Evolutionary conservation across 2,329 filamentous ascomycete genomes (phyloP), one percentile per base, ranked within the genome.

Genomic region (Xenoacremonium recifei): DNA sequence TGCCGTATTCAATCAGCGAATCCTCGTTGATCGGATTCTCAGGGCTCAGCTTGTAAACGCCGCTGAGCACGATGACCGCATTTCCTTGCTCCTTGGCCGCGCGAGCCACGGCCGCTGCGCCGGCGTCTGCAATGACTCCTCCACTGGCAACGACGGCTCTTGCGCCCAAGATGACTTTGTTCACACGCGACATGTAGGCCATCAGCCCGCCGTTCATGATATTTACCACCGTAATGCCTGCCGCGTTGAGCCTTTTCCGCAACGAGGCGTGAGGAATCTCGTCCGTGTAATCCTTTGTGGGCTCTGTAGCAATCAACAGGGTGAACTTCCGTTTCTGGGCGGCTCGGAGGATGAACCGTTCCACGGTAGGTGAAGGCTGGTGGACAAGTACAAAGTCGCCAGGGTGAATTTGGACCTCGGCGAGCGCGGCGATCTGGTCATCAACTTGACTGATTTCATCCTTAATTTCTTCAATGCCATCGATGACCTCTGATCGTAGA

Each of bases 371-470:
- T 1, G 89, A 92, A 2, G 90, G 89, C 33, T 88, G 87, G 63
- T 96, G 85, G 7, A 91, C 91, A 48, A 99, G 80, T 49, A 99
- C 88, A 55, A 91, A 86, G 65, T 99, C 92, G 60, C 92, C 90
- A 1, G 89, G 87, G 62, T 95, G 89, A 50, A 99, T 95, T 65
- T 96, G 88, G 35, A 95, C 88, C 49, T 95, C 85, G 3, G 91
- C 88, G 51, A 90, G 87, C 17, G 83, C 82, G 2, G 92, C 88
- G 55, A 99, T 95, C 66, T 96, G 90, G 59, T 95, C 89, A 61
- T 96, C 93, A 6, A 90, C 90, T 61, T 92, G 87, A 51, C 87
- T 85, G 42, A 99, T 84, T 68, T 99, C 93, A 60, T 99, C 93
- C 65, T 95, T 87, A 46, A 99, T 90, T 64, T 99, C 93, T 57